These are phyloP conservation scores for Trichoderma arundinaceum DNA, from an alignment of 2,329 filamentous ascomycete genomes.

Conservation along the genomic window DNA sequence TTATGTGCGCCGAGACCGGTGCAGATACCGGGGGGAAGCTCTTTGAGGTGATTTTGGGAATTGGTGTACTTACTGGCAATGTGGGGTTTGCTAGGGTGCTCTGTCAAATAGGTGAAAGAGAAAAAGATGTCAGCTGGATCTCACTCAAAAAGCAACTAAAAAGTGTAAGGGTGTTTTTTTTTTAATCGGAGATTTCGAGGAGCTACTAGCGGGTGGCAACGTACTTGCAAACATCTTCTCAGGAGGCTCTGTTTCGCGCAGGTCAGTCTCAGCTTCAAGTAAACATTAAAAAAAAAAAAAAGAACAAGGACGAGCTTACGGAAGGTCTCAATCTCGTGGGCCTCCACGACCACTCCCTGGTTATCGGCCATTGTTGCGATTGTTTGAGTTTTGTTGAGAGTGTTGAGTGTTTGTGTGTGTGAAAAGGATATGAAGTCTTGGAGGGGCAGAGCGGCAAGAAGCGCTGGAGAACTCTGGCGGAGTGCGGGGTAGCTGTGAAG, in stretches of 20 bases:
- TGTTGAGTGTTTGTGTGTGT: background rate
- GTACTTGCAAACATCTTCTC: constrained; percentile 71
- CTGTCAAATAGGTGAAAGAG: constrained; percentile 46
- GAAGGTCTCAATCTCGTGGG: constrained; percentile 76
- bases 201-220: constrained; percentile 40
- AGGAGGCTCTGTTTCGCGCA: constrained; percentile 58
- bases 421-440: constrained; percentile 12
- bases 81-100: constrained; percentile 74
- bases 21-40: constrained; percentile 7
- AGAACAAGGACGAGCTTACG: constrained; percentile 53
- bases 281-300: background rate
- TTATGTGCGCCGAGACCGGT: constrained; percentile 29
- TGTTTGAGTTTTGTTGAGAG: background rate
- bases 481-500: constrained; percentile 31
- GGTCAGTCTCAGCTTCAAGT: constrained; percentile 8
- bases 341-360: constrained; percentile 69
- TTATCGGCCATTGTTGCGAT: constrained; percentile 51
- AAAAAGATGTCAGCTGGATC: constrained; percentile 32
- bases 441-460: constrained; percentile 16
- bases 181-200: constrained; percentile 18
- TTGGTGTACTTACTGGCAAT: constrained; percentile 59
- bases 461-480: constrained; percentile 21
- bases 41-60: constrained; percentile 29
- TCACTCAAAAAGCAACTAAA: constrained; percentile 10
- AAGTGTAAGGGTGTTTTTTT: constrained; percentile 2